Percentiles rank a stretch among this genome's conserved stretches.
Conservation (phyloP, 176 grass and related monocot genomes). For the Aegilops bicornis region DNA sequence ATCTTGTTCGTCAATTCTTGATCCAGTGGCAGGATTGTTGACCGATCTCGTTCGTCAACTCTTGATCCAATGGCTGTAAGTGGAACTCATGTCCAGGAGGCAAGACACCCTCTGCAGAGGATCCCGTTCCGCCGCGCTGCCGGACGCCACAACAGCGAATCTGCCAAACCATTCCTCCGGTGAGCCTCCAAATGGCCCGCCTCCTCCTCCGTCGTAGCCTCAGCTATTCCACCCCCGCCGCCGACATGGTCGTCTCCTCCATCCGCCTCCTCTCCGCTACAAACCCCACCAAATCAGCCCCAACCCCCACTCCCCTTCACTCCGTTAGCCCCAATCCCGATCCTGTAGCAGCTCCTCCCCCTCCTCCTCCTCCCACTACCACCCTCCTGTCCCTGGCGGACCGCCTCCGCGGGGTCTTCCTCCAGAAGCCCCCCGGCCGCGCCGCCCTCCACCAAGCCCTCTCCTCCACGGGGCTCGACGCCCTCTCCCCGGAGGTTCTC, state of each 20-base stretch:
- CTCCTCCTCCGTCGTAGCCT: conserved; percentile 6
- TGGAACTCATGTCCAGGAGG: no score
- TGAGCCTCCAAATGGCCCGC: neutral
- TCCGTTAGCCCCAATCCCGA: neutral
- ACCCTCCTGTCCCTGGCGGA: conserved; percentile 53
- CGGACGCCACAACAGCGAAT: no score
- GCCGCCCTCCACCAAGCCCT: conserved; percentile 52
- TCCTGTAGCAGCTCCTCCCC: neutral
- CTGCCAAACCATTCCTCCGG: no score
- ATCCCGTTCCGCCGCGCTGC: no score
- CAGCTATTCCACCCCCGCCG: conserved; percentile 26
- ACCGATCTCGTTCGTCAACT: no score
- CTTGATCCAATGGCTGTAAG: no score
- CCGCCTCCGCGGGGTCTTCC: conserved; percentile 79
- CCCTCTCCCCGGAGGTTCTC: conserved; percentile 56
- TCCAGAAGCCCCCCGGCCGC: conserved; percentile 55
- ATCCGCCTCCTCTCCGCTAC: conserved; percentile 48
- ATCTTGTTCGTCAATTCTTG: no score
- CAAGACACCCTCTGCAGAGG: no score
- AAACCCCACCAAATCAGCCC: neutral
- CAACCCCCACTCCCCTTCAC: neutral
- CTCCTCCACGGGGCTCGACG: conserved; percentile 39
- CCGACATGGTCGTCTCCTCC: conserved; percentile 60
- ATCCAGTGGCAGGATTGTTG: no score
- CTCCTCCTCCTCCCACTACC: neutral